Conservation (phyloP, 495 filamentous ascomycete species). For the Cudoniella acicularis region DNA sequence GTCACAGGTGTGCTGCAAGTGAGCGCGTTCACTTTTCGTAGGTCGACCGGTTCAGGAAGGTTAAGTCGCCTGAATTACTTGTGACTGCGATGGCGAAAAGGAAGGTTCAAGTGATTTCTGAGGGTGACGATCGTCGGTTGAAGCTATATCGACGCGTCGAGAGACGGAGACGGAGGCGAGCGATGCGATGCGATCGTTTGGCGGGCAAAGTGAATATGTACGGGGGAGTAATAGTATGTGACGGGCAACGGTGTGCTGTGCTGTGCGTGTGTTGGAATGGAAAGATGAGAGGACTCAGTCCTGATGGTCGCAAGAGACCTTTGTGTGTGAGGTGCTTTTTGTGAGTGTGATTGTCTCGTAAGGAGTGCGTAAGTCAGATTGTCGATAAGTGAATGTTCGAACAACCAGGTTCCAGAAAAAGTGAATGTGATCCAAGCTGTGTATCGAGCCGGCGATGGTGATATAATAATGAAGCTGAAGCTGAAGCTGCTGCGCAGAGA, state of each 20-base stretch:
- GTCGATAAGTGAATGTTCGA: slow-evolving; percentile 35
- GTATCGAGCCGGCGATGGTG: slow-evolving; percentile 26
- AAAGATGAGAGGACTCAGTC: not conserved
- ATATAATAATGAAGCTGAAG: too few species aligned
- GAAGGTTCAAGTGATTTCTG: slow-evolving; percentile 4
- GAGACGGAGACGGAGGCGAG: not conserved
- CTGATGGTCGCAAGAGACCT: not conserved
- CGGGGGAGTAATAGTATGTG: not conserved
- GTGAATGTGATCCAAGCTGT: slow-evolving; percentile 31
- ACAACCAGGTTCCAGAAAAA: slow-evolving; percentile 38
- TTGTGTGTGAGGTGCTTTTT: slow-evolving; percentile 7
- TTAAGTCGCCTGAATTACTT: not conserved
- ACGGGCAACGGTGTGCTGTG: not conserved
- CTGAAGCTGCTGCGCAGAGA: slow-evolving; percentile 30
- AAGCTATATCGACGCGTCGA: not conserved
- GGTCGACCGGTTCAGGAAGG: not conserved
- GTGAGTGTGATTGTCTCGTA: slow-evolving; percentile 10
- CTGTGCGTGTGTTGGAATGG: not conserved
- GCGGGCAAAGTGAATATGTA: slow-evolving; percentile 1
- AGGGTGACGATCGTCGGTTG: not conserved
- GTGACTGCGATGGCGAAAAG: not conserved
- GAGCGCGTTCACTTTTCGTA: not conserved
- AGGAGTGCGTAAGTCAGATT: slow-evolving; percentile 25
- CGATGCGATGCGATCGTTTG: not conserved
- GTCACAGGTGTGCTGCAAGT: slow-evolving; percentile 3